Evolutionary conservation across 106 monocot species (phyloP).

Genomic region (Dioscorea alata): DNA sequence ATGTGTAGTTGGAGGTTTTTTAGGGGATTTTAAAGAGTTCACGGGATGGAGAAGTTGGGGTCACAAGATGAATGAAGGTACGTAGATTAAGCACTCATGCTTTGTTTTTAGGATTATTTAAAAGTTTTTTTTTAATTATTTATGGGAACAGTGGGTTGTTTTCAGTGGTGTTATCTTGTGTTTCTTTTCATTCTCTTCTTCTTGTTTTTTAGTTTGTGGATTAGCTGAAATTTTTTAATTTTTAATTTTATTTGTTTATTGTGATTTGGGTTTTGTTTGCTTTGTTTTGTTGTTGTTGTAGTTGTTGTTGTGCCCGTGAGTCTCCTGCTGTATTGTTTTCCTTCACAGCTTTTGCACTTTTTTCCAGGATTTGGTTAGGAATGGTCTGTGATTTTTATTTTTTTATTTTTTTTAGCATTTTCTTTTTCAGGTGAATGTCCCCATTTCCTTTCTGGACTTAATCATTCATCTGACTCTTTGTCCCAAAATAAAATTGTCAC

Average conservation of each 20-base stretch:
- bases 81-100: not conserved
- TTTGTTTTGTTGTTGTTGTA: not conserved
- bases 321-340: not conserved
- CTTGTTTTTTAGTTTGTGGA: too few species aligned
- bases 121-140: not conserved
- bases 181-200: not conserved
- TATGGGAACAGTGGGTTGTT: not conserved
- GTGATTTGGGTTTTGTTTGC: not conserved
- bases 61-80: not conserved
- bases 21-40: not conserved
- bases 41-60: constrained; percentile 2
- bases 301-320: not conserved
- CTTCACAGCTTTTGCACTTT: not conserved
- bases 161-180: not conserved
- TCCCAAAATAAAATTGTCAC: too few species aligned
- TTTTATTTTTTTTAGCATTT: too few species aligned
- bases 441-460: too few species aligned
- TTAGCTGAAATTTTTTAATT: too few species aligned
- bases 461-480: too few species aligned
- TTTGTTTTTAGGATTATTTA: not conserved
- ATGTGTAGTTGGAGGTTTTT: not conserved
- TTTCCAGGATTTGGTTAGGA: too few species aligned
- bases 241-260: not conserved
- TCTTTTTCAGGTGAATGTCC: too few species aligned
- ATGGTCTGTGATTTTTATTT: too few species aligned